phyloP scores from a whole-genome alignment of 768 basidiomycete genomes.

The Boletus bicolor region DNA sequence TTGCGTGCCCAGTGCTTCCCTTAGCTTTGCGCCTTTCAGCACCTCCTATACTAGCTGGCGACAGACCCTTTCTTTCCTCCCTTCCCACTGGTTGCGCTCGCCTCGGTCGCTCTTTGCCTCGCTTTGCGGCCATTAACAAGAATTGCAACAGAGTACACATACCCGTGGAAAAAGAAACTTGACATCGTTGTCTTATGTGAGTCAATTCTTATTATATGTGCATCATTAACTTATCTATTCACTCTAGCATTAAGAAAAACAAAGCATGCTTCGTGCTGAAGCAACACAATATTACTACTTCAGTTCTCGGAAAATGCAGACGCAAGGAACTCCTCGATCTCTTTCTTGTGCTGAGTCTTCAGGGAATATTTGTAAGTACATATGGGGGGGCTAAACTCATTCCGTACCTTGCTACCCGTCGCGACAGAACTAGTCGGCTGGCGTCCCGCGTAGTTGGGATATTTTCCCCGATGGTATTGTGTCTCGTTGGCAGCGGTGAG shows the following conservation, averaged over 20 bases:
- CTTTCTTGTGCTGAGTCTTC: slow-evolving; percentile 83
- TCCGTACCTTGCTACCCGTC: slow-evolving; percentile 80
- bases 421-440: slow-evolving; percentile 90
- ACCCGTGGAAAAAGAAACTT: no score
- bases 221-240: slow-evolving; percentile 10
- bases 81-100: no score
- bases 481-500: slow-evolving; percentile 92
- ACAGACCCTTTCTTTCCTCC: no score
- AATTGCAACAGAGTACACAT: no score
- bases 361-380: not conserved
- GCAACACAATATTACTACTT: not conserved
- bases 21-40: no score
- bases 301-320: slow-evolving; percentile 48
- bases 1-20: no score
- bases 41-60: no score
- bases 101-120: no score
- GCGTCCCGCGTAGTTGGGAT: slow-evolving; percentile 88
- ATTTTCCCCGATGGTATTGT: slow-evolving; percentile 86
- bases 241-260: not conserved
- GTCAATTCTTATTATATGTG: not conserved
- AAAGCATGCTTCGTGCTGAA: not conserved
- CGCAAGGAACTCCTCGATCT: slow-evolving; percentile 73
- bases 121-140: no score
- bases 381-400: not conserved
- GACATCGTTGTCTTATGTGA: no score